A percentile compares a stretch with the other conserved stretches of the same genome.
Evolutionary conservation across 2,329 filamentous ascomycete genomes (phyloP).

Genomic region (Ceratocystis diversiconidia): DNA sequence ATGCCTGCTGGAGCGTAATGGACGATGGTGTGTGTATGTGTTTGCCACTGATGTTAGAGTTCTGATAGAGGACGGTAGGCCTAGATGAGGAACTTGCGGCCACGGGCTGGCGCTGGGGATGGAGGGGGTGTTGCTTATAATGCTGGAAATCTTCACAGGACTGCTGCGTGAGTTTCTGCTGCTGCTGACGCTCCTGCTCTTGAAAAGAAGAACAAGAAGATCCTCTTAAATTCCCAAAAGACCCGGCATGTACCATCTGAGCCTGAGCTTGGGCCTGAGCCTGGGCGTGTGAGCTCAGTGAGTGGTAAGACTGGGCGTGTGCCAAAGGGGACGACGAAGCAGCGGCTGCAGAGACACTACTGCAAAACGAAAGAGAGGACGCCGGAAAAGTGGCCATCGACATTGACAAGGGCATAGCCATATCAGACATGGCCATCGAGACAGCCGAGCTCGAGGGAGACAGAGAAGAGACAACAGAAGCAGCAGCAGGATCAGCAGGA

Average conservation of each 20-base stretch:
- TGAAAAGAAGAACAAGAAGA: background rate
- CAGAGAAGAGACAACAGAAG: background rate
- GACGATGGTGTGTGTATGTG: background rate
- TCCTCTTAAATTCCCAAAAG: background rate
- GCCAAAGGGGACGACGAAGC: background rate
- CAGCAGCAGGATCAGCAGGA: background rate
- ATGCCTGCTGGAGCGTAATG: background rate
- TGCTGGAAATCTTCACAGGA: background rate
- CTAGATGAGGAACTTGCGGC: background rate
- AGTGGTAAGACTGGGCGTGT: background rate
- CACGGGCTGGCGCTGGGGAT: background rate
- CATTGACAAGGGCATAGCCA: background rate
- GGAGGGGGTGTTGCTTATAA: background rate
- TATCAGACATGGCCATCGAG: background rate
- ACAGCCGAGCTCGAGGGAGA: background rate
- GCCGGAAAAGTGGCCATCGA: background rate
- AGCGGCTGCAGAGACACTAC: background rate
- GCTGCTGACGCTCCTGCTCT: background rate
- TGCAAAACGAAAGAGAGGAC: background rate
- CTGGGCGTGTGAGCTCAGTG: too few relatives aligned
- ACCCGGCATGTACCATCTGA: background rate
- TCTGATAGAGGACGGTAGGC: background rate
- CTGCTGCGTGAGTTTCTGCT: background rate
- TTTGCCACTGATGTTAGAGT: background rate
- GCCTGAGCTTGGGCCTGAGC: background rate